These are phyloP conservation scores for Neoarthrinium moseri DNA, from an alignment of 2,329 filamentous ascomycete genomes.

Conservation along the genomic window DNA sequence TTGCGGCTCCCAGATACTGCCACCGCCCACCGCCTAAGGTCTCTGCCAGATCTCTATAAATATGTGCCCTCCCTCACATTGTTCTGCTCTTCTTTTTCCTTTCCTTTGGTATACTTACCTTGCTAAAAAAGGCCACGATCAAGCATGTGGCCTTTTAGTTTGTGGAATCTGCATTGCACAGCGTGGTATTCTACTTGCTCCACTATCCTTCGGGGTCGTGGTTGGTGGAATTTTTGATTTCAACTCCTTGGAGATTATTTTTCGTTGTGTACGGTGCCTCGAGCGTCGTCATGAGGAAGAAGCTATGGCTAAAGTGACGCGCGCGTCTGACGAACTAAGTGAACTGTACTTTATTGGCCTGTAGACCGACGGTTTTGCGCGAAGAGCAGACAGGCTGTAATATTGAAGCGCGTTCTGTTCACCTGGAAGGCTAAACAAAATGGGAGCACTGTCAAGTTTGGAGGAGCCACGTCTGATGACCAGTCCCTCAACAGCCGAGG, in stretches of 20 bases:
- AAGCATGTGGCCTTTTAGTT: constrained; percentile 36
- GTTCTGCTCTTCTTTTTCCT: not conserved
- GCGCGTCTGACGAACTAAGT: too few species aligned
- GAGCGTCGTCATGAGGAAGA: constrained; percentile 13
- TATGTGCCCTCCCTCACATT: not conserved
- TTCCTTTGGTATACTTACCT: constrained; percentile 1
- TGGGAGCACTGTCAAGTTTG: not conserved
- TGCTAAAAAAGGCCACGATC: constrained; percentile 27
- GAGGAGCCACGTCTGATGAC: too few species aligned
- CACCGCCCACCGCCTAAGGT: not conserved
- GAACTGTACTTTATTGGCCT: too few species aligned
- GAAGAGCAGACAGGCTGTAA: too few species aligned
- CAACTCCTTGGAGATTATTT: not conserved
- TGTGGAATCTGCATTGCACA: constrained; percentile 49
- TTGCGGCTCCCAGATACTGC: not conserved
- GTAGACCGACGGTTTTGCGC: not conserved
- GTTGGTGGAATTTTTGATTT: constrained; percentile 46
- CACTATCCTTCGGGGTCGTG: constrained; percentile 49
- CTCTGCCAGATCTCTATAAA: not conserved
- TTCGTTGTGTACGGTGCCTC: constrained; percentile 11
- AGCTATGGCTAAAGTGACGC: not conserved
- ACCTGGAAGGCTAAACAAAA: too few species aligned
- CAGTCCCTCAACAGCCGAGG: too few species aligned
- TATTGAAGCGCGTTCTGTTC: too few species aligned
- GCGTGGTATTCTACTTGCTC: constrained; percentile 42